Evolutionary conservation across 768 basidiomycete species (phyloP), one percentile per base, ranked within the genome.

Genomic region (Amanita exitialis): DNA sequence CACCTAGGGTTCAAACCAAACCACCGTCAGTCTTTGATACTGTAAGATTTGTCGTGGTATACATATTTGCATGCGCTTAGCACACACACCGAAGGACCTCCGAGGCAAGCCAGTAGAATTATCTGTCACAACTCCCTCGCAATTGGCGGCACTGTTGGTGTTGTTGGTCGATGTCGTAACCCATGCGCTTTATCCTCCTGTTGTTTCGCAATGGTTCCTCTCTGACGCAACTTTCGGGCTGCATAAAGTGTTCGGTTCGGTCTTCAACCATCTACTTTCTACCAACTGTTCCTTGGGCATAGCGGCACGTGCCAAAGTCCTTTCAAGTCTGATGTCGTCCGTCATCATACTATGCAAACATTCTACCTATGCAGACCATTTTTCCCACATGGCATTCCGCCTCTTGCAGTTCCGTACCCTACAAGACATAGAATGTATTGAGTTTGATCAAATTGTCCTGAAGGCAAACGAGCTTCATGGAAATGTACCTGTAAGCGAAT

Each of bases 151-250:
- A 3, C 72, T 84, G 51, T 64, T 79, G 42, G 68, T 70, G 30
- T 63, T 75, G 30, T 58, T 79, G 20, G 59, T 76, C 16, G 71
- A 77, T 34, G 60, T 78, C 12, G 56, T 77, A 20, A 62, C 69
- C 27, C 68, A 66, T 45, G 61, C 72, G 1, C 52, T 82, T 42
- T 64, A 62, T 37, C 71, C 73, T 3, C 59, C 73, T 1, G 61
- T 76, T 10, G 67, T 69, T 38, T 72, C 69, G 10, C 70, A 73
- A 30, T 75, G 74, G 66, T 76, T 79, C 45, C 66, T 81, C 7
- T 58, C 62, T 13, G 78, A 83, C 56, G 56, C 79, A 38, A 56
- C 69, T 42, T 74, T 72, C 30, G 67, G 64, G 28, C 61, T 71
- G 9, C 61, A 68, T 28, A 61, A 64, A 28, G 63, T 71, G 20